These are phyloP conservation scores for Cercospora janseana DNA, from an alignment of 2,329 filamentous ascomycete species.

Conservation along the genomic window DNA sequence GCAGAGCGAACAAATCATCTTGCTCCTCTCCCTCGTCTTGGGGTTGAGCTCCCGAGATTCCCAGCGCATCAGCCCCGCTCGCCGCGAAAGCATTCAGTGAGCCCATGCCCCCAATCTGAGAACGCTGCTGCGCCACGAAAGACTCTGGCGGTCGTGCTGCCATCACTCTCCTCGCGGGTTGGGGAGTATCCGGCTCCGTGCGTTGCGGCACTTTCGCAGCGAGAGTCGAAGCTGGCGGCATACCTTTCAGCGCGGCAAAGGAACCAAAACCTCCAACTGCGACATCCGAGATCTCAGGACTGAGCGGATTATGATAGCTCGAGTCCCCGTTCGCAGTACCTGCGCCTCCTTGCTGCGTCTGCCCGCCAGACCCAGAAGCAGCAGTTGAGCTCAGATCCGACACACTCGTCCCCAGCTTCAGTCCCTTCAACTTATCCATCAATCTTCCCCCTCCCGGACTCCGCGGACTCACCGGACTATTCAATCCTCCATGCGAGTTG, in stretches of 20 bases:
- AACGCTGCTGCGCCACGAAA: conserved; percentile 42
- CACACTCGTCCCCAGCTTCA: conserved; percentile 71
- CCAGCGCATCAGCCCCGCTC: neutral
- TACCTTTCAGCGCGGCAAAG: conserved; percentile 59
- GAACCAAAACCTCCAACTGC: conserved; percentile 59
- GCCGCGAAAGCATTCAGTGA: conserved; percentile 48
- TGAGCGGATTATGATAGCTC: conserved; percentile 52
- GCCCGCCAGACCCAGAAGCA: conserved; percentile 32
- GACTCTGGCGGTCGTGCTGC: conserved; percentile 36
- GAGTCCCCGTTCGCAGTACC: conserved; percentile 15
- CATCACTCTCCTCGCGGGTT: conserved; percentile 26
- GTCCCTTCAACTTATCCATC: conserved; percentile 74
- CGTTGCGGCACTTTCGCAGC: conserved; percentile 45
- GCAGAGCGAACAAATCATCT: conserved; percentile 83
- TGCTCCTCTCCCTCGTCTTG: conserved; percentile 54
- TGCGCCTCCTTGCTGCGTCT: conserved; percentile 9
- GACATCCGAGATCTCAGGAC: conserved; percentile 62
- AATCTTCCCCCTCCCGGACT: conserved; percentile 66
- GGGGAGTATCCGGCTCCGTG: conserved; percentile 26
- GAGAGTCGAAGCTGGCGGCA: conserved; percentile 39
- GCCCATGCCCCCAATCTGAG: conserved; percentile 38
- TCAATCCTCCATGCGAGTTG: conserved; percentile 24
- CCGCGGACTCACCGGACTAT: conserved; percentile 59
- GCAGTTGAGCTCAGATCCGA: conserved; percentile 23
- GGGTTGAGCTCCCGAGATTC: neutral